Conservation (phyloP, 2,329 filamentous ascomycete species). For the Hortaea sp. region DNA sequence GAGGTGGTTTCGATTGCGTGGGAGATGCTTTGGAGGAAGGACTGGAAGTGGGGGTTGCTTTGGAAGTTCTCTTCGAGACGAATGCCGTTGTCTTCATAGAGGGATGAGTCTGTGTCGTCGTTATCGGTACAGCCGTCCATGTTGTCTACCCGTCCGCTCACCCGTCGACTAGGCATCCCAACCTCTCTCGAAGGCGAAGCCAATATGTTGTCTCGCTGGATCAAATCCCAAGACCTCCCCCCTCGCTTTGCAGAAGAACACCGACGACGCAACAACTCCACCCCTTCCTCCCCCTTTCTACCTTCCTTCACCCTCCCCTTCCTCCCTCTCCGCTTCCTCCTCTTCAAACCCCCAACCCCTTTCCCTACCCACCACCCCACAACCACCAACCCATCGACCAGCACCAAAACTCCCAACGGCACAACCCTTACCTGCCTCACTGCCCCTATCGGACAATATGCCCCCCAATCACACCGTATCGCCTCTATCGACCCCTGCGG, state of each 20-base stretch:
- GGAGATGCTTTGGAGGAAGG: constrained; percentile 45
- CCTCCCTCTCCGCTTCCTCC: constrained; percentile 24
- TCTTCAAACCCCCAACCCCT: constrained; percentile 26
- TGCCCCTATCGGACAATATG: constrained; percentile 38
- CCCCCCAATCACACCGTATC: constrained; percentile 38
- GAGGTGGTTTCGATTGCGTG: constrained; percentile 41
- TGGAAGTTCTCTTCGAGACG: constrained; percentile 17
- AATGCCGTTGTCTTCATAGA: constrained; percentile 15
- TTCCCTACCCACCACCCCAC: constrained; percentile 30
- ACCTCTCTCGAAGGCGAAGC: background rate
- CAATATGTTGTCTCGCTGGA: constrained; percentile 17
- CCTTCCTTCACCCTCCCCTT: constrained; percentile 11
- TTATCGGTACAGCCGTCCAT: constrained; percentile 17
- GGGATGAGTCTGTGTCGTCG: constrained; percentile 20
- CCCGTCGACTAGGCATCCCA: constrained; percentile 11
- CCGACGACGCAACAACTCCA: constrained; percentile 15
- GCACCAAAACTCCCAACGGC: constrained; percentile 34
- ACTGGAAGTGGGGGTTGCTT: constrained; percentile 33
- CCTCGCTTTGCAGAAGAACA: background rate
- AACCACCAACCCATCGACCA: constrained; percentile 30
- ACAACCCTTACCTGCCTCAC: constrained; percentile 34
- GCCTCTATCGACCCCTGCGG: constrained; percentile 40
- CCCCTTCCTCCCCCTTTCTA: constrained; percentile 14
- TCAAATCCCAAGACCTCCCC: constrained; percentile 22
- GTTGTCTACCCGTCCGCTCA: constrained; percentile 16